Percentiles rank a stretch among this genome's conserved stretches.
phyloP scores from a whole-genome alignment of 2,329 filamentous ascomycete genomes.

The Biscogniauxia sp. region DNA sequence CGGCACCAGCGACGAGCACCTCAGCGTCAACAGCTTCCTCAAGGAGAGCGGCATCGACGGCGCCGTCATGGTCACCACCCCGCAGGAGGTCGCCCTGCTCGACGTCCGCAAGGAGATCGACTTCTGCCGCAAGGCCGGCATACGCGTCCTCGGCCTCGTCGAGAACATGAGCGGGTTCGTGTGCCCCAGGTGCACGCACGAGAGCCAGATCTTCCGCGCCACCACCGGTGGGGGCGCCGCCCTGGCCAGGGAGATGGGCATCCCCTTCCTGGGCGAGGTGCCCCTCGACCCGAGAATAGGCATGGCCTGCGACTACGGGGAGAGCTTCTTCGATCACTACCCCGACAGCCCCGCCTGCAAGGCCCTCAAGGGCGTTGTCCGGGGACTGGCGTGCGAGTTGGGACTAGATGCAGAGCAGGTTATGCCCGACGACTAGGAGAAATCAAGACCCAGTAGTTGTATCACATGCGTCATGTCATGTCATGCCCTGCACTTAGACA shows the following conservation, averaged over 20 bases:
- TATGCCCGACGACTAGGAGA: constrained; percentile 39
- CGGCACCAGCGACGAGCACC: constrained; percentile 91
- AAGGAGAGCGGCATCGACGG: constrained; percentile 91
- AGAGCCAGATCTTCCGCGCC: constrained; percentile 82
- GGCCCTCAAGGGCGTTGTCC: constrained; percentile 79
- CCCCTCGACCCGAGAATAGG: constrained; percentile 91
- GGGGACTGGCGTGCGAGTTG: constrained; percentile 64
- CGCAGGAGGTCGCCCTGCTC: constrained; percentile 87
- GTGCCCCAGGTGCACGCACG: constrained; percentile 83
- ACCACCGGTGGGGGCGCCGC: constrained; percentile 83
- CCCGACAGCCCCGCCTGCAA: constrained; percentile 88
- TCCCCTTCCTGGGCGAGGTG: constrained; percentile 86
- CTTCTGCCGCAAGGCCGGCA: constrained; percentile 93
- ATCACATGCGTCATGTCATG: not conserved
- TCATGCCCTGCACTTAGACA: not conserved
- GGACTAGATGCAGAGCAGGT: constrained; percentile 59
- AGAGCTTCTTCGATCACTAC: constrained; percentile 94
- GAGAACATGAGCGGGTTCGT: constrained; percentile 99
- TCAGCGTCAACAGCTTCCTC: constrained; percentile 88
- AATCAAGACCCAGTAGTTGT: constrained; percentile 5
- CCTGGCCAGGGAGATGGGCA: constrained; percentile 79
- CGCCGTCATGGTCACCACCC: constrained; percentile 89
- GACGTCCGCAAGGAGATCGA: constrained; percentile 98
- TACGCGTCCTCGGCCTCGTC: constrained; percentile 81
- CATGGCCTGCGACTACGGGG: constrained; percentile 95